Percentiles rank a stretch among this genome's conserved stretches.
Evolutionary conservation across 1,284 basidiomycete species (phyloP).

Genomic region (Cryptococcus maquisensis): DNA sequence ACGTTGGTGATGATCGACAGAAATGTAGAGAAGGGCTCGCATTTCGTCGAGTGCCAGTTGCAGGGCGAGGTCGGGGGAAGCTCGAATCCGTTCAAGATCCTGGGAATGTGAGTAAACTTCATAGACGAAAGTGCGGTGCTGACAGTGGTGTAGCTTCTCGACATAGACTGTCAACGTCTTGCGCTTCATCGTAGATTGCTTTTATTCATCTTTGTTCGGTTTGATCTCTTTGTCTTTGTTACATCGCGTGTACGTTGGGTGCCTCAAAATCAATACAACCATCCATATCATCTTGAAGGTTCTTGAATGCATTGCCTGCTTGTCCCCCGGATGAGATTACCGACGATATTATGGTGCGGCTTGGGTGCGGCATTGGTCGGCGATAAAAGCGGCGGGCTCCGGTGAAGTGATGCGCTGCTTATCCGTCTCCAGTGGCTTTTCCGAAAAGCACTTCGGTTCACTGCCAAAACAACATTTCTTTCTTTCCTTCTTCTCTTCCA

Average conservation of each 20-base stretch:
- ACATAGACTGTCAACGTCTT: slow-evolving; percentile 5
- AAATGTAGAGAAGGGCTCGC: slow-evolving; percentile 68
- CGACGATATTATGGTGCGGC: no score
- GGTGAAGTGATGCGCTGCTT: no score
- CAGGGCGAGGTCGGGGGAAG: slow-evolving; percentile 70
- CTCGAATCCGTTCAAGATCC: slow-evolving; percentile 71
- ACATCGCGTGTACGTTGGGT: background rate
- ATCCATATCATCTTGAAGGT: no score
- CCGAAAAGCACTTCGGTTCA: background rate
- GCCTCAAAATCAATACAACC: background rate
- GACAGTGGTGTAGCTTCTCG: slow-evolving; percentile 12
- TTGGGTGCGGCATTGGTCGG: no score
- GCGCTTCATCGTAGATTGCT: background rate
- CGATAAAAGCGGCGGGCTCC: no score
- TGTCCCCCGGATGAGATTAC: no score
- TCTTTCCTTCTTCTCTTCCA: background rate
- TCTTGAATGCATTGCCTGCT: no score
- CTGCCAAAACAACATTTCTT: background rate
- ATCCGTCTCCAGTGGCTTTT: background rate
- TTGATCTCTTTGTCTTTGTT: background rate
- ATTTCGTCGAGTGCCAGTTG: slow-evolving; percentile 79
- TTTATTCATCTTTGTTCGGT: background rate
- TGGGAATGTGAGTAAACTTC: slow-evolving; percentile 57
- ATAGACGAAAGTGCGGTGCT: background rate
- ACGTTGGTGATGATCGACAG: slow-evolving; percentile 71